phyloP scores from a whole-genome alignment of 345 rosid genomes.

The Barbarea vulgaris region DNA sequence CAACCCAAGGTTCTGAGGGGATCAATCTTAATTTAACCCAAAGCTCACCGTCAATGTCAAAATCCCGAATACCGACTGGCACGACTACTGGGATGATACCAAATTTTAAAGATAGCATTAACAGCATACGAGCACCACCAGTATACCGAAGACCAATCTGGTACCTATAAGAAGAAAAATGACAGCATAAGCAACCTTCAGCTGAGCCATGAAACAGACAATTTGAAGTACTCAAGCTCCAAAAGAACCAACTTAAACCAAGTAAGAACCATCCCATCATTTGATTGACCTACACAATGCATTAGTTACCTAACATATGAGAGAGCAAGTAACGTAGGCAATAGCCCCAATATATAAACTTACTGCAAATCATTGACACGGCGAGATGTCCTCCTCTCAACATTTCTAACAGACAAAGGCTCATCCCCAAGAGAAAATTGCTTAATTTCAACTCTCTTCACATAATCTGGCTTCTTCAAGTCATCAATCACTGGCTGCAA shows the following conservation, averaged over 20 bases:
- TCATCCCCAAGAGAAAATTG: constrained; percentile 96
- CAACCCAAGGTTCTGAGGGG: constrained; percentile 91
- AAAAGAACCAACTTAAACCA: constrained; percentile 13
- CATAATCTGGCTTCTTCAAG: constrained; percentile 92
- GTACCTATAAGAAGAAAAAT: constrained; percentile 56
- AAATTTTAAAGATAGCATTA: constrained; percentile 85
- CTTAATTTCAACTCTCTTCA: constrained; percentile 85
- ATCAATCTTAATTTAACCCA: constrained; percentile 96
- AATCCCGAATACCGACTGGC: constrained; percentile 93
- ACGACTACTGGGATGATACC: constrained; percentile 78
- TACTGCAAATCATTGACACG: constrained; percentile 93
- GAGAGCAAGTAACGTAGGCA: not conserved
- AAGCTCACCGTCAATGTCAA: constrained; percentile 98
- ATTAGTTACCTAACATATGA: not conserved
- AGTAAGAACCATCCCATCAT: not conserved
- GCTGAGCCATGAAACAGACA: not conserved
- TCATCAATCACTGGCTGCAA: constrained; percentile 98
- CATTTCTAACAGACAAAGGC: constrained; percentile 93
- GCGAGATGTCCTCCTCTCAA: constrained; percentile 93
- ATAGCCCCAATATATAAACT: constrained; percentile 42
- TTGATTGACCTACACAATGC: not conserved
- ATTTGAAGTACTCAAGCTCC: not conserved
- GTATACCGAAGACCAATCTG: constrained; percentile 97
- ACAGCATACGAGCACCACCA: constrained; percentile 94
- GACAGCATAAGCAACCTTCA: constrained; percentile 33